Conservation (phyloP, 208 protist genomes). For the Strigomonas culicis region DNA sequence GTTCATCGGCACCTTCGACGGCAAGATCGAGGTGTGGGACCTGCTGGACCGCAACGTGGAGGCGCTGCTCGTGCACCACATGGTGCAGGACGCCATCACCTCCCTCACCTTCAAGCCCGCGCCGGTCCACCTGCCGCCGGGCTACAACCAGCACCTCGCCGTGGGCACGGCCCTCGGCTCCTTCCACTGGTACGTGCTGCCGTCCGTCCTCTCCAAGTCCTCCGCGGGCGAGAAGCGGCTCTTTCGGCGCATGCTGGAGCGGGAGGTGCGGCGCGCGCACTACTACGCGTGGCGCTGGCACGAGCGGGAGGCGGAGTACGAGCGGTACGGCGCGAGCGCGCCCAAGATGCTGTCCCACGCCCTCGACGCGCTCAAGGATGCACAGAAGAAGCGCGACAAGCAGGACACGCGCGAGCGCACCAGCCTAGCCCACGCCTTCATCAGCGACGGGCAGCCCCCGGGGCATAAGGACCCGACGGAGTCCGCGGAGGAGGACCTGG, state of each 20-base stretch:
- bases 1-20: slow-evolving; percentile 75
- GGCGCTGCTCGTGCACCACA: slow-evolving; percentile 77
- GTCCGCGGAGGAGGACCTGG: slow-evolving; percentile 12
- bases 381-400: background rate
- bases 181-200: slow-evolving; percentile 88
- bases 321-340: slow-evolving; percentile 62
- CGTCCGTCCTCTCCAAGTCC: slow-evolving; percentile 67
- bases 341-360: slow-evolving; percentile 27
- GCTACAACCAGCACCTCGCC: slow-evolving; percentile 78
- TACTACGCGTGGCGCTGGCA: slow-evolving; percentile 86
- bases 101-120: slow-evolving; percentile 83
- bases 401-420: background rate
- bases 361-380: background rate
- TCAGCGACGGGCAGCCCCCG: too few species aligned
- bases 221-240: slow-evolving; percentile 77
- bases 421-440: too few species aligned
- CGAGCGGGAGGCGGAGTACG: slow-evolving; percentile 70
- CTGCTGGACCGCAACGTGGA: slow-evolving; percentile 89
- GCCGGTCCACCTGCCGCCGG: slow-evolving; percentile 28
- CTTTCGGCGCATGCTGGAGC: slow-evolving; percentile 80
- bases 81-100: slow-evolving; percentile 90
- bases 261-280: slow-evolving; percentile 79
- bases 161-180: slow-evolving; percentile 84
- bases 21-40: slow-evolving; percentile 89
- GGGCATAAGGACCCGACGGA: too few species aligned